Percentiles rank a stretch among this genome's conserved stretches.
These are phyloP conservation scores for Monilinia fructigena DNA, from an alignment of 2,329 filamentous ascomycete species.

Conservation along the genomic window DNA sequence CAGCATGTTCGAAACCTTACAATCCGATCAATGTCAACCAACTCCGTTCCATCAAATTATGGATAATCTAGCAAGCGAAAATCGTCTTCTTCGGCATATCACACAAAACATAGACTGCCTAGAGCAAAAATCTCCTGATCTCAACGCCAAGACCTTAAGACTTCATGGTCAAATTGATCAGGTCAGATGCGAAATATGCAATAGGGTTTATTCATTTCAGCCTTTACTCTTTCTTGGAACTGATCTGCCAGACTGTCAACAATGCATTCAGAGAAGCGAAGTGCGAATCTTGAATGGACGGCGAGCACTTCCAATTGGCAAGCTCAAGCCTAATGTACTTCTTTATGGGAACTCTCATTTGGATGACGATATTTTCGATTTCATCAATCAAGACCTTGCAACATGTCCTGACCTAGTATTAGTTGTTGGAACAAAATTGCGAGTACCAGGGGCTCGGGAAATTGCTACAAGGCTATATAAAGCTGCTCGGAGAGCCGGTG, in stretches of 20 bases:
- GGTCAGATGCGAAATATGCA: slow-evolving; percentile 28
- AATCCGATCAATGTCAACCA: slow-evolving; percentile 28
- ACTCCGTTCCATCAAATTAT: slow-evolving; percentile 29
- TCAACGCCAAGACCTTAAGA: slow-evolving; percentile 27
- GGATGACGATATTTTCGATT: slow-evolving; percentile 19
- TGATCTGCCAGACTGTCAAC: slow-evolving; percentile 28
- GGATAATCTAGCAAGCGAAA: slow-evolving; percentile 26
- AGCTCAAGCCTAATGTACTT: slow-evolving; percentile 20
- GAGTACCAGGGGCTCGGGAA: too few species aligned
- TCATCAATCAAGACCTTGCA: slow-evolving; percentile 18
- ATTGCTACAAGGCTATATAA: too few species aligned
- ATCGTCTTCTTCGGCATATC: slow-evolving; percentile 26
- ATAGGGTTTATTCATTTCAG: slow-evolving; percentile 28
- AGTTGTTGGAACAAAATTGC: background rate
- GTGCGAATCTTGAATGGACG: slow-evolving; percentile 24
- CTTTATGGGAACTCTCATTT: slow-evolving; percentile 19
- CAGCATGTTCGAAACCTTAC: slow-evolving; percentile 25
- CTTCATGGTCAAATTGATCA: slow-evolving; percentile 30
- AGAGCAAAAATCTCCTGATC: slow-evolving; percentile 28
- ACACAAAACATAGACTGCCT: slow-evolving; percentile 30
- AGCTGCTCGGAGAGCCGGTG: too few species aligned
- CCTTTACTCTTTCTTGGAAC: slow-evolving; percentile 27
- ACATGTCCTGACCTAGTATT: slow-evolving; percentile 23
- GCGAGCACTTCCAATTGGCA: slow-evolving; percentile 18
- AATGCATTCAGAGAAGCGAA: slow-evolving; percentile 29